Base-by-base conservation (phyloP, 225 moss, liverwort and hornwort species). In the Physcomitrellopsis africana region DNA sequence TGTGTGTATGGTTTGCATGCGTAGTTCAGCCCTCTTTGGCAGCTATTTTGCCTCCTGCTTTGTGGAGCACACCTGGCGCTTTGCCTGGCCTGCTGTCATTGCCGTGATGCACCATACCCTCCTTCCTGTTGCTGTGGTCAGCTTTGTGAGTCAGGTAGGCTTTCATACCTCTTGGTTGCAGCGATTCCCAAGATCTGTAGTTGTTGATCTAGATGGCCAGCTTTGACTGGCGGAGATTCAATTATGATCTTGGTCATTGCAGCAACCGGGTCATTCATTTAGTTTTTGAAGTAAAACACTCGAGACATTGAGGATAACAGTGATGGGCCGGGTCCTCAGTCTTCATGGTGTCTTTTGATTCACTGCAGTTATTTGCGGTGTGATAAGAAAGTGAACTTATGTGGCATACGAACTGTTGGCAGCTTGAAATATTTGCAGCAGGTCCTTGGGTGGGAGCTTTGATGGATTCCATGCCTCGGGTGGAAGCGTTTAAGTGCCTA, bases 401-500 rank as follows among this genome's bases (percentile, higher is more conserved):
- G 17, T 14, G n/a, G 41, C 26, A 22, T 69, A 54, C 77, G 73
- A 47, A 63, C 70, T 81, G 65, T 64, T 81, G 67, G 67, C 89
- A 93, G 93, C 82, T 93, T 75, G 89, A 91, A 56, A 93, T 91
- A 63, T 93, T 93, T 85, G 85, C 85, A 51, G 91, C 87, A 49
- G 93, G 89, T 60, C 91, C 93, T 43, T 93, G 91, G 88, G 93
- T 93, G 63, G 93, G 93, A 77, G 93, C 93, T 53, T 52, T 91
- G 42, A 93, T 93, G 93, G 93, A 93, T 81, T 82, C 83, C 61
- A 87, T 89, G 89, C 93, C 93, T 67, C 89, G 93, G 83, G 91
- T 93, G 51, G 61, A 70, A 57, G 85, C 91, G 58, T 86, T 86
- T 65, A 79, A 82, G 20, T 51, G 79, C 46, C 48, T 86, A 10